phyloP scores from a whole-genome alignment of 2,329 filamentous ascomycete genomes.

The Exserohilum turcica region DNA sequence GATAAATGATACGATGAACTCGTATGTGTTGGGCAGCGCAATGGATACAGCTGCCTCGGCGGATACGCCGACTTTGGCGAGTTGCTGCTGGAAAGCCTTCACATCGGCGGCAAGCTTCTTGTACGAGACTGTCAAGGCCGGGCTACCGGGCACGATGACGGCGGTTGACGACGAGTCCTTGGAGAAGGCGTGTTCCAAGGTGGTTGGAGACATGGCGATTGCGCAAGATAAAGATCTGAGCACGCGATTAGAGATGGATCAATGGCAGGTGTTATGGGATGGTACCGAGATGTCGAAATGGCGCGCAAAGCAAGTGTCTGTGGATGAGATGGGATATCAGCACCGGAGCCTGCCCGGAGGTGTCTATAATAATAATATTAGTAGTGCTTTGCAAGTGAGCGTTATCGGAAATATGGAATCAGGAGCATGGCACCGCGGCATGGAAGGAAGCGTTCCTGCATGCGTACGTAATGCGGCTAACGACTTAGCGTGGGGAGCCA shows the following conservation, averaged over 20 bases:
- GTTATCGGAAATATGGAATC: slow-evolving; percentile 11
- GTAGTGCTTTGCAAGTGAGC: slow-evolving; percentile 6
- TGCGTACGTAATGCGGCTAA: slow-evolving; percentile 15
- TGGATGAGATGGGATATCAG: slow-evolving; percentile 5
- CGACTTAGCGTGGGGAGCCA: slow-evolving; percentile 14
- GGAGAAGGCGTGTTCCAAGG: slow-evolving; percentile 63
- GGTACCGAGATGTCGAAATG: slow-evolving; percentile 11
- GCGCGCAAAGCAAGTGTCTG: slow-evolving; percentile 17
- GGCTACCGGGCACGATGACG: slow-evolving; percentile 73
- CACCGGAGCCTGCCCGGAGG: slow-evolving; percentile 29
- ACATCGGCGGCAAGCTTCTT: slow-evolving; percentile 69
- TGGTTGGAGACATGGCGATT: slow-evolving; percentile 59
- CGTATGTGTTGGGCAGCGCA: slow-evolving; percentile 81
- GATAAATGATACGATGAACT: slow-evolving; percentile 86
- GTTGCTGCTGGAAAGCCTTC: slow-evolving; percentile 73
- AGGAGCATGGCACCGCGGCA: slow-evolving; percentile 18
- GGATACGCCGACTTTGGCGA: slow-evolving; percentile 74
- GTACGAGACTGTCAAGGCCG: slow-evolving; percentile 72
- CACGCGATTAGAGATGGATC: slow-evolving; percentile 11
- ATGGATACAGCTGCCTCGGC: slow-evolving; percentile 77
- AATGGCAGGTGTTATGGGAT: neutral
- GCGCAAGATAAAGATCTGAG: slow-evolving; percentile 17
- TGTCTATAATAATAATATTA: slow-evolving; percentile 1
- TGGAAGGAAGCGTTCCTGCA: slow-evolving; percentile 18
- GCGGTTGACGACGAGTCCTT: slow-evolving; percentile 60